Conservation (phyloP, 352 stramenopile genomes). For the Pythium diclinum region DNA sequence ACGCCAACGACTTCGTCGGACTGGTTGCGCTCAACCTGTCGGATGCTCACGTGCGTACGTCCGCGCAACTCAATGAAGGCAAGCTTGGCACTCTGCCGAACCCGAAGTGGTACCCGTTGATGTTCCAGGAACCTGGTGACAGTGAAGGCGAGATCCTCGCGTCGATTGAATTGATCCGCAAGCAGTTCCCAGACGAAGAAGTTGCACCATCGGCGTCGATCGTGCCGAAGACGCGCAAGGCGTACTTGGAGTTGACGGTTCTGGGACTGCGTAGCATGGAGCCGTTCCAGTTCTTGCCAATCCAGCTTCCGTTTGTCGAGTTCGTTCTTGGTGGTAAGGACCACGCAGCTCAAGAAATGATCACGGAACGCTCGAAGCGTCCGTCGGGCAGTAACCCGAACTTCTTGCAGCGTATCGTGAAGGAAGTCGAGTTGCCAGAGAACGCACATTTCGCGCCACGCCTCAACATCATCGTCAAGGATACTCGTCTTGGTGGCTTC, state of each 20-base stretch:
- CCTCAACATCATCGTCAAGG: constrained; percentile 88
- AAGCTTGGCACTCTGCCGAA: constrained; percentile 48
- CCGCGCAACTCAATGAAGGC: constrained; percentile 46
- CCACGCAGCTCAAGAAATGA: constrained; percentile 77
- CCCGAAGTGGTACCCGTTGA: constrained; percentile 73
- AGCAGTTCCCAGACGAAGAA: constrained; percentile 64
- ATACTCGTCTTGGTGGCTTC: constrained; percentile 86
- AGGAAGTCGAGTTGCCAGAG: constrained; percentile 82
- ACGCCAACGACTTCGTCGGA: constrained; percentile 68
- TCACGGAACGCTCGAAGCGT: constrained; percentile 83
- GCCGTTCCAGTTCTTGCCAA: constrained; percentile 86
- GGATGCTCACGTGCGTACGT: constrained; percentile 67
- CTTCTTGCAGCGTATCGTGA: constrained; percentile 88
- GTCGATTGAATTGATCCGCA: constrained; percentile 69
- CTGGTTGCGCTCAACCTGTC: constrained; percentile 59
- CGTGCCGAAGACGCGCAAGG: constrained; percentile 59
- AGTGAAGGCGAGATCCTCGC: constrained; percentile 80
- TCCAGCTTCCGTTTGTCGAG: constrained; percentile 85
- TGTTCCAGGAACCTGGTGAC: constrained; percentile 74
- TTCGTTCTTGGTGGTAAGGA: constrained; percentile 87
- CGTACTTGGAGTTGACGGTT: constrained; percentile 83
- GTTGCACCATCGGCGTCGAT: constrained; percentile 55
- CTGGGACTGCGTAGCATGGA: constrained; percentile 84
- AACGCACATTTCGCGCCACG: constrained; percentile 87
- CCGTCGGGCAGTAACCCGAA: constrained; percentile 85